These are phyloP conservation scores for Colletotrichum agaves DNA, from an alignment of 2,329 filamentous ascomycete species.

Conservation along the genomic window DNA sequence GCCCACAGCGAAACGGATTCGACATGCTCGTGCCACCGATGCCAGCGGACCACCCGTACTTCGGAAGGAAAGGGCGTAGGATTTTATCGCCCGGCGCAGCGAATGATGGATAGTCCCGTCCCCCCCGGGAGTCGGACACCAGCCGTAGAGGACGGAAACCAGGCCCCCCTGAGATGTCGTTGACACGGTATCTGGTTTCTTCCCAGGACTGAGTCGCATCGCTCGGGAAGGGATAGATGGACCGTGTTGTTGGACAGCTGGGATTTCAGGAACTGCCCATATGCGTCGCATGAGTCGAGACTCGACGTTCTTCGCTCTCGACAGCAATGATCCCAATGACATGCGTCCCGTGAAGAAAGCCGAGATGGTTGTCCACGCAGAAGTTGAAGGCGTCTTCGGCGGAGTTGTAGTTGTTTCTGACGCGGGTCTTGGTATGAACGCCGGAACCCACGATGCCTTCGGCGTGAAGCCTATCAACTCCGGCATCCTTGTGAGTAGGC, in stretches of 20 bases:
- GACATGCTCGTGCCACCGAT: constrained; percentile 39
- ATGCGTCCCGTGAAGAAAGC: constrained; percentile 55
- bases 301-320: not conserved
- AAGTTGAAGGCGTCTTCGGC: not conserved
- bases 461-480: not conserved
- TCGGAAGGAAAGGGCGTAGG: constrained; percentile 31
- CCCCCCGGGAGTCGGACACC: constrained; percentile 36
- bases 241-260: not conserved
- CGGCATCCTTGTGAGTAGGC: not conserved
- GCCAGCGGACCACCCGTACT: constrained; percentile 32
- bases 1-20: constrained; percentile 33
- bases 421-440: not conserved
- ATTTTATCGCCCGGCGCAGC: constrained; percentile 39
- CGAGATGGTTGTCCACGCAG: not conserved
- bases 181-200: not conserved
- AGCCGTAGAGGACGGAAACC: constrained; percentile 22
- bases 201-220: not conserved
- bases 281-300: not conserved
- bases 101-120: constrained; percentile 38
- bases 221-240: not conserved
- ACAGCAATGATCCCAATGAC: constrained; percentile 58
- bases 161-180: constrained; percentile 8
- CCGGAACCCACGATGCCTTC: not conserved
- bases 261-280: not conserved
- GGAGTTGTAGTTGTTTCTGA: not conserved